Conservation (phyloP, 257 asterid genomes). For the Gynochthodes officinalis region DNA sequence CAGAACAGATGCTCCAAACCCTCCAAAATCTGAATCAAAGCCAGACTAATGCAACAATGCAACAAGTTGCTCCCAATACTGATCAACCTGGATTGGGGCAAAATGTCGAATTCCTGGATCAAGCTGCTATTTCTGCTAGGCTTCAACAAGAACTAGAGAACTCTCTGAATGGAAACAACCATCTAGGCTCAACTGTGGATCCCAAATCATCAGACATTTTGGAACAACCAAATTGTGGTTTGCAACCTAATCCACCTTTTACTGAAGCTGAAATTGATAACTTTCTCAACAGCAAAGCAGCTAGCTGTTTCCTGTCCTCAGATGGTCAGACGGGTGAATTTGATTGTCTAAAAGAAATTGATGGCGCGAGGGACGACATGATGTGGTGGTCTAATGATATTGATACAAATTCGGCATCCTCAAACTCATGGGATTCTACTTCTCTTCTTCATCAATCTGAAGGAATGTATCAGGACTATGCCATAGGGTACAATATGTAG, state of each 20-base stretch:
- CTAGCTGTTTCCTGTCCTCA: constrained; percentile 16
- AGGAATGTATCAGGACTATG: constrained; percentile 49
- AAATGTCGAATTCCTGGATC: constrained; percentile 19
- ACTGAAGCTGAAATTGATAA: constrained; percentile 55
- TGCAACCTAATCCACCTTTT: constrained; percentile 31
- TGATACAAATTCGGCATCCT: constrained; percentile 50
- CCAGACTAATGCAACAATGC: constrained; percentile 16
- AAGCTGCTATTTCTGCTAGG: constrained; percentile 11
- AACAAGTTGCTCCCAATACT: constrained; percentile 12
- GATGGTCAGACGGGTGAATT: constrained; percentile 27
- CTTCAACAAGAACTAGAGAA: constrained; percentile 29
- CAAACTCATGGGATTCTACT: constrained; percentile 57
- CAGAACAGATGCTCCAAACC: constrained; percentile 53
- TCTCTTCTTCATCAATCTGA: constrained; percentile 42
- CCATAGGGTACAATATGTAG: constrained; percentile 44
- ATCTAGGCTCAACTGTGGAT: constrained; percentile 10
- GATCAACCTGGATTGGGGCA: constrained; percentile 17
- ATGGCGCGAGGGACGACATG: constrained; percentile 31
- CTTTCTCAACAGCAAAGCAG: constrained; percentile 32
- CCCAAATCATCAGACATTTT: constrained; percentile 9
- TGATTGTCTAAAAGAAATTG: constrained; percentile 49
- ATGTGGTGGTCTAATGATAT: constrained; percentile 72
- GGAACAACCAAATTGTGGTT: constrained; percentile 15
- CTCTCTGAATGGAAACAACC: neutral
- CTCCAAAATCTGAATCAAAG: constrained; percentile 31